Evolutionary conservation across 768 basidiomycete species (phyloP).

Genomic region (Pholiota conissans): DNA sequence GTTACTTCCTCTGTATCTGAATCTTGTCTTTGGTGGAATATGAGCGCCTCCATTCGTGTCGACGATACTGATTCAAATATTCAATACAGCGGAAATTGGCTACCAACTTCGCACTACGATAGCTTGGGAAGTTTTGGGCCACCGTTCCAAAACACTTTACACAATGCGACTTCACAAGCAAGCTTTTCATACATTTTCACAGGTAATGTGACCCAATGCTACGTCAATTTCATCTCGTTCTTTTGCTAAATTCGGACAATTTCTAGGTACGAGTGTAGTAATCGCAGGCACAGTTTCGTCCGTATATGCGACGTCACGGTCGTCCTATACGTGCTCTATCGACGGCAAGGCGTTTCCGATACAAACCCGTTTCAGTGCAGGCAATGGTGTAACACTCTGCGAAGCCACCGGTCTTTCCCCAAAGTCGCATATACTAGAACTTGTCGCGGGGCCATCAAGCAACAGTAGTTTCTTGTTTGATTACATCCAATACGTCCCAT

Average conservation of each 20-base stretch:
- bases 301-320: not conserved
- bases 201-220: not conserved
- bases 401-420: not conserved
- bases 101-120: not conserved
- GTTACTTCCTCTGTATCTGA: not conserved
- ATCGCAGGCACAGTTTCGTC: not conserved
- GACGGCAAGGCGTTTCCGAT: not conserved
- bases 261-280: not conserved
- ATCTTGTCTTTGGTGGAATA: not conserved
- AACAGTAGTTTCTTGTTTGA: not conserved
- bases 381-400: not conserved
- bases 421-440: not conserved
- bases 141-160: constrained; percentile 3
- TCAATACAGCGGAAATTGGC: constrained; percentile 7
- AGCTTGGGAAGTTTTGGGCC: constrained; percentile 2
- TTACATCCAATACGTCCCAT: not conserved
- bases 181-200: constrained; percentile 2
- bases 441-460: not conserved
- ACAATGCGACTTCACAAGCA: not conserved
- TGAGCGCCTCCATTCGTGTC: not conserved
- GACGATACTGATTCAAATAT: constrained; percentile 7
- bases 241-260: not conserved
- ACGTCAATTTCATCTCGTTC: too few relatives aligned
- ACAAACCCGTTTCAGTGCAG: not conserved
- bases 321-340: not conserved